Evolutionary conservation across 2,329 filamentous ascomycete genomes (phyloP), one percentile per base, ranked within the genome.

Genomic region (Pseudogymnoascus destructans): DNA sequence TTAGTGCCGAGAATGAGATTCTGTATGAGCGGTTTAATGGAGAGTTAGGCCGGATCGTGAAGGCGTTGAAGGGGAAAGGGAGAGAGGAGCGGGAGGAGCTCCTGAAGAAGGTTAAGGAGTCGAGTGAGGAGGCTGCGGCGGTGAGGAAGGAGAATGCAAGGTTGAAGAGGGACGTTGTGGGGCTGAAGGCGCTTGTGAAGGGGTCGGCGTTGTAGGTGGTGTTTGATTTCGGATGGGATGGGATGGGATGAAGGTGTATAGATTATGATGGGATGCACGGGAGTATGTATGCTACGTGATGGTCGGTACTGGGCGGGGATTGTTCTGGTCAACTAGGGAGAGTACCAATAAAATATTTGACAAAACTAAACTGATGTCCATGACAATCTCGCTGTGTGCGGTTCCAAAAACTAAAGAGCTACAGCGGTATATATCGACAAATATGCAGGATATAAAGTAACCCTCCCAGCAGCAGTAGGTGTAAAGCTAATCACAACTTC

Each of bases 1-100:
- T 85, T 13, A 89, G 84, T 65, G 87, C 89, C 0, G 92, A 97
- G 74, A 97, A 96, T 66, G 91, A 96, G 72, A 80, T 92, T 27
- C 76, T 97, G 58, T 96, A 96, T 70, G 87, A 92, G 64, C 85
- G 85, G 61, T 95, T 96, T 75, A 95, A 96, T 66, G 81, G 83
- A n/a, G 92, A 96, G 72, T 74, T 97, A 54, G 86, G 82, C 65
- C 89, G 87, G 74, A 87, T 96, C 61, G 77, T 90, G 42, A 86
- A 82, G 69, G 87, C 85, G 38, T 77, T 93, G 54, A 82, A 82
- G 69, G 80, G 80, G 61, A 85, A 85, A 63, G 81, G 82, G 3
- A 85, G 86, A 55, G 86, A 89, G 40, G 89, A 88, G 9, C 87
- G 88, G 65, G 87, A 90, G 65, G 88, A 92, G 65, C 72, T 95